Base-by-base conservation (phyloP, 2,329 filamentous ascomycete genomes). In the Cryphonectria radicalis region DNA sequence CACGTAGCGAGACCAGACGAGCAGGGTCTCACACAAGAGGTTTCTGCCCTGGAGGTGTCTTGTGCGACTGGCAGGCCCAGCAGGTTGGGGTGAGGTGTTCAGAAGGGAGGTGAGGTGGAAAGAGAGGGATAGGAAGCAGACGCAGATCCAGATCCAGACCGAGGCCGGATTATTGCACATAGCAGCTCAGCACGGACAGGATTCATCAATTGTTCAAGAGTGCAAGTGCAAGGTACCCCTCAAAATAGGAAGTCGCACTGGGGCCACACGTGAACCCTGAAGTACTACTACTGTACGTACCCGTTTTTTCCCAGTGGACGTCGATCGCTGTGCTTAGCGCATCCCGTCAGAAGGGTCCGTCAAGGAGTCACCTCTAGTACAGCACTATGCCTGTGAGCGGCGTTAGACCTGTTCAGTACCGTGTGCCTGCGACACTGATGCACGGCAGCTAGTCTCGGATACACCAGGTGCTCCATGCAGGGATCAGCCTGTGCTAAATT, bases 261-360 rank as follows among this genome's bases (percentile, higher is more conserved):
- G 37, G 37, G 67, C 43, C 42, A n/a, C 63, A 53, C 63, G 42
- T 65, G 63, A 50, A 65, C 62, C 62, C 62, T 65, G 63, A 28
- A 46, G 63, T 53, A 32, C 59, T 50, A 32, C 59, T 50, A 40
- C 37, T 40, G 37, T 40, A 50, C 46, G 46, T 50, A n/a, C 46
- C 46, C 46, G 46, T 50, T 17, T 62, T 67, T 67, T 62, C 28
- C 28, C 66, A 67, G 57, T 50, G 55, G 40, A 65, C 55, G 40
- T 37, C 55, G 66, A 67, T 60, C 40, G 40, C 55, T 46, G 66
- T 40, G 32, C 57, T 32, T 67, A 60, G 66, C 66, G 66, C 14
- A 53, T 37, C 66, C 64, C 37, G 66, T 67, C 65, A 67, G 65
- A 67, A 59, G 65, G 65, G 63, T 65, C 63, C 63, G 63, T 43